Evolutionary conservation across 2,329 filamentous ascomycete genomes (phyloP).

Genomic region (Penicillium hesseltinei): DNA sequence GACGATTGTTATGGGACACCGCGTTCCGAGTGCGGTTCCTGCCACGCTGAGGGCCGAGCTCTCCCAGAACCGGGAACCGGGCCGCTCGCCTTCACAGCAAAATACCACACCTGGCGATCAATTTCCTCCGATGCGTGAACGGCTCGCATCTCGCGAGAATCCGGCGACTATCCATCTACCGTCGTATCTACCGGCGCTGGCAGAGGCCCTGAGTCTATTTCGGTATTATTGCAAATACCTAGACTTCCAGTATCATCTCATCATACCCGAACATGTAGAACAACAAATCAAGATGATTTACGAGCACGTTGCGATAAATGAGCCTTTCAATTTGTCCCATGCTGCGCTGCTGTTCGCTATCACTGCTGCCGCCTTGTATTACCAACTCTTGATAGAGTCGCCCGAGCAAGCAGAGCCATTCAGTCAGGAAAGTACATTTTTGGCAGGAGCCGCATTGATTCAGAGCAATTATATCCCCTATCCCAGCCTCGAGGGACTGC

Average conservation of each 20-base stretch:
- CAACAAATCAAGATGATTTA: slow-evolving; percentile 33
- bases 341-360: slow-evolving; percentile 38
- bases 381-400: slow-evolving; percentile 23
- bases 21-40: slow-evolving; percentile 25
- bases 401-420: slow-evolving; percentile 20
- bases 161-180: slow-evolving; percentile 22
- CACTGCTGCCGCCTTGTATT: slow-evolving; percentile 30
- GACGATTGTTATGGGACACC: slow-evolving; percentile 31
- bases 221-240: slow-evolving; percentile 36
- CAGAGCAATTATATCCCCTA: slow-evolving; percentile 31
- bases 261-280: slow-evolving; percentile 28
- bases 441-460: slow-evolving; percentile 33
- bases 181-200: slow-evolving; percentile 29
- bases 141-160: slow-evolving; percentile 19
- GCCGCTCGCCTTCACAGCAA: background rate
- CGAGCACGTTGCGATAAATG: slow-evolving; percentile 18
- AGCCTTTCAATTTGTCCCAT: slow-evolving; percentile 24
- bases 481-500: slow-evolving; percentile 35
- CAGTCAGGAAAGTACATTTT: slow-evolving; percentile 29
- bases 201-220: slow-evolving; percentile 31
- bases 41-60: slow-evolving; percentile 19
- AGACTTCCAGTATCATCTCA: slow-evolving; percentile 38
- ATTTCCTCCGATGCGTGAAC: background rate
- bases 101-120: background rate
- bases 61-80: slow-evolving; percentile 1